Conservation (phyloP, 345 rosid species). For the Viola odorata region DNA sequence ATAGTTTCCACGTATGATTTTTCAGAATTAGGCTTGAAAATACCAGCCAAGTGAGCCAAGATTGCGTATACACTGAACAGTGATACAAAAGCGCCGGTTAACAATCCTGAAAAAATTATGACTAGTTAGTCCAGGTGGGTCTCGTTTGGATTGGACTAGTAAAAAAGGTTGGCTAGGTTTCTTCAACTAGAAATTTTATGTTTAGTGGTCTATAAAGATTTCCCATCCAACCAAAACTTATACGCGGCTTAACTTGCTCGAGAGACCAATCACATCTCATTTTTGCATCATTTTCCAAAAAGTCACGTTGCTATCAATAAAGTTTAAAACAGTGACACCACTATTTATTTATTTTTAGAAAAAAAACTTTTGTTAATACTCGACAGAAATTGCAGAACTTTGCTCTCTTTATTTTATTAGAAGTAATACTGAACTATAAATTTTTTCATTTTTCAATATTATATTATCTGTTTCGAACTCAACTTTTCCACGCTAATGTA, state of each 20-base stretch:
- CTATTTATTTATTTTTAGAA: too few relatives aligned
- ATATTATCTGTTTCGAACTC: too few relatives aligned
- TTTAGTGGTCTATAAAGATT: not conserved
- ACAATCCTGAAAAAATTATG: conserved; percentile 51
- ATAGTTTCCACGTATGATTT: conserved; percentile 66
- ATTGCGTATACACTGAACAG: conserved; percentile 67
- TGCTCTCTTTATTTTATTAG: too few relatives aligned
- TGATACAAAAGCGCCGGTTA: conserved; percentile 86
- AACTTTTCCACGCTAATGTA: too few relatives aligned
- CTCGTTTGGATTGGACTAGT: not conserved
- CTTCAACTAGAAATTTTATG: not conserved
- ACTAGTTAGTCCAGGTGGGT: not conserved
- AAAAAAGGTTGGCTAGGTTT: not conserved
- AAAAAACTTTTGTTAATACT: not conserved
- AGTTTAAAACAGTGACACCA: too few relatives aligned
- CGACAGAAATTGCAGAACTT: not conserved
- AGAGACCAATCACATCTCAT: not conserved
- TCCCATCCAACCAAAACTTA: not conserved
- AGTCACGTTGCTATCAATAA: not conserved
- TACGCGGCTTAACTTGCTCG: not conserved
- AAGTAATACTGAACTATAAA: too few relatives aligned
- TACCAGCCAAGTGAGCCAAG: conserved; percentile 72
- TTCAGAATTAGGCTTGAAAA: conserved; percentile 46
- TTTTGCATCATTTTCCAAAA: not conserved
- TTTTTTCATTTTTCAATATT: too few relatives aligned